phyloP scores from a whole-genome alignment of 164 flowering plant species.

The Dillenia turbinata region DNA sequence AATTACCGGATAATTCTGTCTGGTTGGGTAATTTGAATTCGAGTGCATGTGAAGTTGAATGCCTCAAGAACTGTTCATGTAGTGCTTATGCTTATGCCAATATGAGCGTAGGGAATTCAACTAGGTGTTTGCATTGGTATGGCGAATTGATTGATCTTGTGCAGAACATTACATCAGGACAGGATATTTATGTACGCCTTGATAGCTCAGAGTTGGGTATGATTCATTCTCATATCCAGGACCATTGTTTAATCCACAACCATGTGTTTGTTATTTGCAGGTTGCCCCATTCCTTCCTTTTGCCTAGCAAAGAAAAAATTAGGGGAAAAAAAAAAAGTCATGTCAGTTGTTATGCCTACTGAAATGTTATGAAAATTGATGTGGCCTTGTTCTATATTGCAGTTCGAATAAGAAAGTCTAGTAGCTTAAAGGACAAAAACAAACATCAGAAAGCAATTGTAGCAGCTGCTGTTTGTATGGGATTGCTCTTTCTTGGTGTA shows the following conservation, averaged over 20 bases:
- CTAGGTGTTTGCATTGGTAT: conserved; percentile 2
- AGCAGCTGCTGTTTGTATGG: too few species aligned
- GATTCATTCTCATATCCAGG: not conserved
- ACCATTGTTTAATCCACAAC: too few species aligned
- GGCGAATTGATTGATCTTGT: conserved; percentile 3
- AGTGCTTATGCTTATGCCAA: conserved; percentile 2
- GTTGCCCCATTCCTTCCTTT: not conserved
- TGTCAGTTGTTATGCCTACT: too few species aligned
- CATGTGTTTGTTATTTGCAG: too few species aligned
- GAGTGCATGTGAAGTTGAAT: not conserved
- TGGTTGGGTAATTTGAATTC: not conserved
- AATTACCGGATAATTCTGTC: conserved; percentile 2
- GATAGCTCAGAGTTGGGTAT: not conserved
- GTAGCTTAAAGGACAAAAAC: too few species aligned
- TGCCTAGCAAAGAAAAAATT: not conserved
- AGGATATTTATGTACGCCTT: conserved; percentile 4
- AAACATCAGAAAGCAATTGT: too few species aligned
- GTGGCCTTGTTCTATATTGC: too few species aligned
- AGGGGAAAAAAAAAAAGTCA: too few species aligned
- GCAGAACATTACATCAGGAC: not conserved
- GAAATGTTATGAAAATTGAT: too few species aligned
- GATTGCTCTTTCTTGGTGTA: too few species aligned
- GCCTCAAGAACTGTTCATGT: conserved; percentile 8
- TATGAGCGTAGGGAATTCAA: not conserved
- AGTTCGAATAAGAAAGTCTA: too few species aligned